These are phyloP conservation scores for Claviceps lovelessii DNA, from an alignment of 2,329 filamentous ascomycete species.

Conservation along the genomic window DNA sequence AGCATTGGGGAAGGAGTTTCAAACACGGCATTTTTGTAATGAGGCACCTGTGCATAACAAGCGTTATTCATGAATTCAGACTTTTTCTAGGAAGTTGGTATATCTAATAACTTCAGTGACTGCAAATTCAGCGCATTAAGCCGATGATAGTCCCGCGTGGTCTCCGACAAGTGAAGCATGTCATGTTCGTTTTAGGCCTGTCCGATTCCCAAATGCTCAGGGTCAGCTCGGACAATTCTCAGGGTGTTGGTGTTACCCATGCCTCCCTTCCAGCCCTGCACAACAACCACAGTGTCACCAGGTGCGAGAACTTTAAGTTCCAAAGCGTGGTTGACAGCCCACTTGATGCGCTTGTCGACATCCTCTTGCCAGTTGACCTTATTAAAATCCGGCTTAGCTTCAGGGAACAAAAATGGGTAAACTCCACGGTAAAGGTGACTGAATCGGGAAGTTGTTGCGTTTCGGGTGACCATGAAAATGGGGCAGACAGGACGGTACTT, in stretches of 20 bases:
- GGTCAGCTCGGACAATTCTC: constrained; percentile 47
- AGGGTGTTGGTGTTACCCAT: constrained; percentile 85
- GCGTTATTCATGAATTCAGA: neutral
- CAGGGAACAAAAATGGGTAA: constrained; percentile 90
- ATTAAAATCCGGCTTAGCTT: constrained; percentile 88
- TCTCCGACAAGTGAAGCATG: neutral
- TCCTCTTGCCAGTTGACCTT: constrained; percentile 96
- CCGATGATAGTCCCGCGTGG: neutral
- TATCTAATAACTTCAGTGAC: neutral
- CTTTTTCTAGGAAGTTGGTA: neutral
- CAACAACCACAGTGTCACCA: constrained; percentile 65
- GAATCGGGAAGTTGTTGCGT: constrained; percentile 69
- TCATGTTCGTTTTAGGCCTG: constrained; percentile 14
- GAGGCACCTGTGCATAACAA: neutral
- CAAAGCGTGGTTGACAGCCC: constrained; percentile 80
- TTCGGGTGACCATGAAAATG: constrained; percentile 98
- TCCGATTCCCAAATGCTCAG: constrained; percentile 43
- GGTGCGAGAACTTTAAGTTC: constrained; percentile 61
- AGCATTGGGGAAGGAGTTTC: neutral
- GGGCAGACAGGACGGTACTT: constrained; percentile 98
- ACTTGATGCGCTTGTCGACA: constrained; percentile 93
- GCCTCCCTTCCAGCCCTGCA: constrained; percentile 83
- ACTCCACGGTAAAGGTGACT: constrained; percentile 94
- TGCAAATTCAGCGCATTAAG: neutral
- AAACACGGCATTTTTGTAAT: neutral